A percentile compares a stretch with the other conserved stretches of the same genome.
Evolutionary conservation across 2,329 filamentous ascomycete species (phyloP).

Genomic region (Penicillium hordei): DNA sequence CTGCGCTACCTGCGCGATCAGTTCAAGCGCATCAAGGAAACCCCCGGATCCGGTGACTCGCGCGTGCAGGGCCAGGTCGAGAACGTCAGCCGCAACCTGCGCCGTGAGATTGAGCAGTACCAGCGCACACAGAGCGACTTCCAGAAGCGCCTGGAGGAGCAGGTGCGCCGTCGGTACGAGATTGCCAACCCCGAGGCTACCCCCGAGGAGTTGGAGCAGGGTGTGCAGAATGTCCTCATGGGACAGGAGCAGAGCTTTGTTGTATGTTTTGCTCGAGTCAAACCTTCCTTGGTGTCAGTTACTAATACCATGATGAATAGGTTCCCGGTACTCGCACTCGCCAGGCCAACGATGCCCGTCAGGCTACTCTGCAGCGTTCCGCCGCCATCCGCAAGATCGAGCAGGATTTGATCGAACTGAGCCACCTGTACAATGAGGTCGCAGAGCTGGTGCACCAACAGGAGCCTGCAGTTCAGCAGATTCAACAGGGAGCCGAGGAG

Average conservation of each 20-base stretch:
- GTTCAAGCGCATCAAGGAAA: constrained; percentile 78
- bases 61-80: constrained; percentile 79
- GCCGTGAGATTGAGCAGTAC: constrained; percentile 77
- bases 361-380: constrained; percentile 77
- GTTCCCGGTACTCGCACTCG: constrained; percentile 55
- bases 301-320: constrained; percentile 20
- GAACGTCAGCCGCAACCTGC: constrained; percentile 74
- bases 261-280: constrained; percentile 54
- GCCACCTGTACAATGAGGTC: constrained; percentile 85
- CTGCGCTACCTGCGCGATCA: constrained; percentile 78
- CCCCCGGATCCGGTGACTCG: constrained; percentile 69
- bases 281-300: background rate
- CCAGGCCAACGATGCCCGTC: constrained; percentile 75
- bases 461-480: constrained; percentile 73
- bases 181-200: constrained; percentile 82
- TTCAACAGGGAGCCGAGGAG: constrained; percentile 84
- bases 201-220: constrained; percentile 73
- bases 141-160: constrained; percentile 74
- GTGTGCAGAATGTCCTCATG: constrained; percentile 66
- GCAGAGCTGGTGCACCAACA: constrained; percentile 84
- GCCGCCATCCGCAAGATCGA: constrained; percentile 90
- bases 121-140: constrained; percentile 78
- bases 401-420: constrained; percentile 80
- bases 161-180: constrained; percentile 84
- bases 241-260: constrained; percentile 75